phyloP scores from a whole-genome alignment of 179 eudicot species.

The Silene coronaria region DNA sequence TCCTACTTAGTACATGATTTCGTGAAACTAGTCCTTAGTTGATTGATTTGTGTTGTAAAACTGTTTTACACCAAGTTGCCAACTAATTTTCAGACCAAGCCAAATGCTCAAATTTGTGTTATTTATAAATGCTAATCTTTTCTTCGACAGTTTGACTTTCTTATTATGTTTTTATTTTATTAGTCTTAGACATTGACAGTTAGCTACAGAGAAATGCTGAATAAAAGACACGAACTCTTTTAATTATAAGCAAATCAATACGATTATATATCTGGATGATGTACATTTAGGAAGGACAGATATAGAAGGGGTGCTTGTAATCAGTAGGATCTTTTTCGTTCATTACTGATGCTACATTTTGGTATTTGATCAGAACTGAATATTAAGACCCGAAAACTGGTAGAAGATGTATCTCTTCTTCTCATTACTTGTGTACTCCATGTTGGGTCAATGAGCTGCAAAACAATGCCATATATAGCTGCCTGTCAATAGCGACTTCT shows the following conservation, averaged over 20 bases:
- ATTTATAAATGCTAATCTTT: background rate
- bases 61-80: background rate
- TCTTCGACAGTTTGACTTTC: background rate
- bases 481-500: background rate
- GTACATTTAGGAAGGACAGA: background rate
- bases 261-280: background rate
- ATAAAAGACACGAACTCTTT: background rate
- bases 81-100: background rate
- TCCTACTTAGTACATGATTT: background rate
- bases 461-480: background rate
- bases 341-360: background rate
- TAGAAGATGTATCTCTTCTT: background rate
- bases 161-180: background rate
- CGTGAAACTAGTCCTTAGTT: background rate
- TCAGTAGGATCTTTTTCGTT: background rate
- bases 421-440: background rate
- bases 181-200: background rate
- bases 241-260: background rate
- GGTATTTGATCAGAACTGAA: background rate
- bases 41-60: background rate
- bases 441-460: background rate
- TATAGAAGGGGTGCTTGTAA: background rate
- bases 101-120: background rate
- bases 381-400: background rate
- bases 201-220: background rate